Evolutionary conservation across 805 yeast genomes (phyloP).

Genomic region (Candida succiphila): DNA sequence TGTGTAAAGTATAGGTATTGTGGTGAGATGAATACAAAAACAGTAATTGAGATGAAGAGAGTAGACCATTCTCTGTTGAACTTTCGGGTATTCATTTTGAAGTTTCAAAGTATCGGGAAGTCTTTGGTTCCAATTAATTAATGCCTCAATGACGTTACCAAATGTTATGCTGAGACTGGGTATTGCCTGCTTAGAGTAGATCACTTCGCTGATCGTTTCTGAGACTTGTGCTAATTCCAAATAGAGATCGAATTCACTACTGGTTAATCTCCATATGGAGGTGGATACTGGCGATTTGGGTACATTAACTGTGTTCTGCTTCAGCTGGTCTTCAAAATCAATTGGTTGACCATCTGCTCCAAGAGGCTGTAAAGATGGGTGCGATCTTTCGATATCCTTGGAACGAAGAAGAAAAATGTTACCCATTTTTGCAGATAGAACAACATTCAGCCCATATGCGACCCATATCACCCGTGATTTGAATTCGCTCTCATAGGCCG

Average conservation of each 20-base stretch:
- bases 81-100: constrained; percentile 5
- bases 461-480: constrained; percentile 17
- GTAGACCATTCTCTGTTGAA: constrained; percentile 11
- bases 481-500: constrained; percentile 8
- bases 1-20: constrained; percentile 16
- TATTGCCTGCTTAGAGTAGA: constrained; percentile 8
- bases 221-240: constrained; percentile 12
- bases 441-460: constrained; percentile 15
- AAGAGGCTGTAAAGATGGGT: constrained; percentile 9
- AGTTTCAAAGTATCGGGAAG: constrained; percentile 9
- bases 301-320: no score
- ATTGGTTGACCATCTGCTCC: constrained; percentile 4
- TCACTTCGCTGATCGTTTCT: constrained; percentile 14
- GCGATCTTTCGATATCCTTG: constrained; percentile 8
- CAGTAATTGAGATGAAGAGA: constrained; percentile 18
- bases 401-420: constrained; percentile 8
- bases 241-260: constrained; percentile 11
- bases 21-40: constrained; percentile 18
- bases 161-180: constrained; percentile 7
- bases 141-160: constrained; percentile 11
- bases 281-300: no score
- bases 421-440: constrained; percentile 18
- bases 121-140: constrained; percentile 15
- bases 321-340: no score
- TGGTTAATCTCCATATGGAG: neutral